A percentile compares a stretch with the other conserved stretches of the same genome.
These are phyloP conservation scores for Candida oleophila DNA, from an alignment of 805 yeast species.

Conservation along the genomic window DNA sequence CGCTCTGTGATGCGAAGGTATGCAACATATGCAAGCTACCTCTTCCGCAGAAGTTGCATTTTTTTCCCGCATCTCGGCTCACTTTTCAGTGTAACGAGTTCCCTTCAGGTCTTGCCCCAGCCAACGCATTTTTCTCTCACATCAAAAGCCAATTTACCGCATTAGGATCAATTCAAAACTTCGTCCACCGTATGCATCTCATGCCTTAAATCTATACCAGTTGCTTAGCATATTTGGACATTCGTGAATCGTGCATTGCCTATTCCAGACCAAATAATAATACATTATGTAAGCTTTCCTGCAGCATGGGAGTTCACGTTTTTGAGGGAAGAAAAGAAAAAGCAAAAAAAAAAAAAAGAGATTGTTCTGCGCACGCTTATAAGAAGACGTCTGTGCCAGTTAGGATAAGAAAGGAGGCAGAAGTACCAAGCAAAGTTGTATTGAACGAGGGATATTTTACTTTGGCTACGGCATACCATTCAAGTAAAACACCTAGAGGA, in stretches of 20 bases:
- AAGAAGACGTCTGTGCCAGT: neutral
- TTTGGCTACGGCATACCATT: neutral
- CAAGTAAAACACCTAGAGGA: too few relatives aligned
- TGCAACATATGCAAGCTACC: too few relatives aligned
- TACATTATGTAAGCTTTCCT: neutral
- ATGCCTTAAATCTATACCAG: neutral
- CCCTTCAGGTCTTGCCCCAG: too few relatives aligned
- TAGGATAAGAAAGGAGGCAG: neutral
- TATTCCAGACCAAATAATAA: neutral
- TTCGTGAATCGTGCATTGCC: conserved; percentile 5
- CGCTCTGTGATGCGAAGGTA: too few relatives aligned
- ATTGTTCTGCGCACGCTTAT: conserved; percentile 3
- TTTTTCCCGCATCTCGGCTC: too few relatives aligned
- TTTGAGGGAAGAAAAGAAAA: too few relatives aligned
- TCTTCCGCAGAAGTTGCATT: too few relatives aligned
- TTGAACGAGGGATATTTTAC: neutral
- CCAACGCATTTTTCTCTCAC: too few relatives aligned
- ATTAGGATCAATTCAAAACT: neutral
- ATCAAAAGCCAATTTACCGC: neutral
- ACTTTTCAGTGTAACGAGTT: too few relatives aligned
- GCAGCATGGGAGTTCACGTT: neutral
- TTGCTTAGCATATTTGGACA: neutral
- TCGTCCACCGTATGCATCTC: neutral
- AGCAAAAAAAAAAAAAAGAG: conserved; percentile 1
- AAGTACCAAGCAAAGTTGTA: neutral